Conservation (phyloP, 805 yeast genomes). For the Ogataea minuta region DNA sequence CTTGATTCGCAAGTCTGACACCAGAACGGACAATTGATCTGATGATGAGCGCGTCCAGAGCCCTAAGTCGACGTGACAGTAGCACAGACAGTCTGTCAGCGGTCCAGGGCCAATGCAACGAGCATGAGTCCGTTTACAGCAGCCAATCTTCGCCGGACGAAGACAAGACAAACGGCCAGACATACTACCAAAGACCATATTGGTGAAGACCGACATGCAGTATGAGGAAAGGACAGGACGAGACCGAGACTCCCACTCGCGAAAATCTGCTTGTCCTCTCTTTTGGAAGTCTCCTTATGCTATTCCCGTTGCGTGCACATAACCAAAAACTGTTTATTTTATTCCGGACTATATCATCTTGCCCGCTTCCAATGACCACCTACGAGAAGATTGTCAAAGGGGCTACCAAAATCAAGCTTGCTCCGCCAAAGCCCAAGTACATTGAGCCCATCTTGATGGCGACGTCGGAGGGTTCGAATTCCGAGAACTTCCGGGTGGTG, state of each 20-base stretch:
- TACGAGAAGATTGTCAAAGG: conserved; percentile 39
- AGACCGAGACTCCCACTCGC: no score
- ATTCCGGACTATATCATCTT: conserved; percentile 2
- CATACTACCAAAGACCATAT: conserved; percentile 11
- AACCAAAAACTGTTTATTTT: conserved; percentile 2
- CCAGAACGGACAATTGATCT: conserved; percentile 26
- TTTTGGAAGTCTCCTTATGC: no score
- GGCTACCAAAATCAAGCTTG: conserved; percentile 74
- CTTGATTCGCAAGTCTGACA: conserved; percentile 3
- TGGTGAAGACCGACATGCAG: conserved; percentile 7
- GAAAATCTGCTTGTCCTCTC: no score
- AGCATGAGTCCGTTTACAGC: not conserved
- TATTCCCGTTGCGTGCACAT: conserved; percentile 1
- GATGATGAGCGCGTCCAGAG: conserved; percentile 32
- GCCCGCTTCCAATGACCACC: conserved; percentile 21
- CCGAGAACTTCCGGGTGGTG: conserved; percentile 62
- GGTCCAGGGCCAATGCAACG: not conserved
- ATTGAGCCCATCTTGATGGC: conserved; percentile 86
- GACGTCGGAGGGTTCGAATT: conserved; percentile 48
- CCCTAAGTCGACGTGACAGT: conserved; percentile 13
- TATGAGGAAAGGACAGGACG: no score
- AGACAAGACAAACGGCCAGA: no score
- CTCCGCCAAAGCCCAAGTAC: conserved; percentile 97
- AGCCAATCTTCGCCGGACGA: not conserved
- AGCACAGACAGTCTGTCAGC: conserved; percentile 7